A percentile compares a stretch with the other conserved stretches of the same genome.
Evolutionary conservation across 1,139 yeast genomes (phyloP).

Genomic region (Zygoascus sp.): DNA sequence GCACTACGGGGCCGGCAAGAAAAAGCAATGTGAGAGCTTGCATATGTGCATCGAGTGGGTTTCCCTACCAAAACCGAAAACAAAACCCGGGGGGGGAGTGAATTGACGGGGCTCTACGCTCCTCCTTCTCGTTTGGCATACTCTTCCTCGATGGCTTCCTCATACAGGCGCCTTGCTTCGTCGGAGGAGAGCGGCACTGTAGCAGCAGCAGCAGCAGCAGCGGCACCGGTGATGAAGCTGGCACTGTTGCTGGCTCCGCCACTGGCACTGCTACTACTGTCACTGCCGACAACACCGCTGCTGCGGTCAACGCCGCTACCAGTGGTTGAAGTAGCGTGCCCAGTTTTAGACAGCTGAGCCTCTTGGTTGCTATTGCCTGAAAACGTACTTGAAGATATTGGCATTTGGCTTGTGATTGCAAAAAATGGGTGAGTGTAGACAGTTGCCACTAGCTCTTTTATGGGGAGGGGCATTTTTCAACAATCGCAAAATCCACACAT

Average conservation of each 20-base stretch:
- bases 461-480: background rate
- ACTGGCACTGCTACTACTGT: background rate
- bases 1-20: background rate
- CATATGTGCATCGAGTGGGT: no score
- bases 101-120: slow-evolving; percentile 12
- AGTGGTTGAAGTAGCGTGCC: no score
- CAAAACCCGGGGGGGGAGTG: no score
- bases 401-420: background rate
- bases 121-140: slow-evolving; percentile 30
- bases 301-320: no score
- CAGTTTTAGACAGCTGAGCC: no score
- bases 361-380: background rate
- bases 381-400: background rate
- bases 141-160: slow-evolving; percentile 27
- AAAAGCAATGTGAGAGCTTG: background rate
- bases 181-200: slow-evolving; percentile 1
- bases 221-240: background rate
- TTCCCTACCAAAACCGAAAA: no score
- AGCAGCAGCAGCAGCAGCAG: background rate
- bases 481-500: no score
- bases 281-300: no score
- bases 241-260: background rate
- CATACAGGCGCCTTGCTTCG: slow-evolving; percentile 18
- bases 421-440: background rate
- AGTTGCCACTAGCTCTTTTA: background rate